Conservation (phyloP, 257 asterid genomes). For the Galeopsis tetrahit region DNA sequence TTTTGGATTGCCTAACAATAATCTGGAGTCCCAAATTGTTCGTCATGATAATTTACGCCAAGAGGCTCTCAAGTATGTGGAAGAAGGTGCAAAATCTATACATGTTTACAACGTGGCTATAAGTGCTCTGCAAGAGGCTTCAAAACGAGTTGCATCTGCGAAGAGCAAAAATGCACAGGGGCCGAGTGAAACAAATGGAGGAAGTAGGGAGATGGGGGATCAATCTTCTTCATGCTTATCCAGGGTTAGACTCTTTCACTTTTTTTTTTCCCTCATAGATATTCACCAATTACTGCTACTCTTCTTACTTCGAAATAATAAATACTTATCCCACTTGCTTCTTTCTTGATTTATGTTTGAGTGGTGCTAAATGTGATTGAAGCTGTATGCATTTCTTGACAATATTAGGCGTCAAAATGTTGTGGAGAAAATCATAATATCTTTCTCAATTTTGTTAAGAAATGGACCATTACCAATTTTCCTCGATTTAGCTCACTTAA, state of each 20-base stretch:
- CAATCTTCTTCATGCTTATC: constrained; percentile 59
- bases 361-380: constrained; percentile 4
- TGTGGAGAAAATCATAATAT: background rate
- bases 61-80: constrained; percentile 83
- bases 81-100: constrained; percentile 90
- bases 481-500: background rate
- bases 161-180: constrained; percentile 56
- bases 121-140: constrained; percentile 78
- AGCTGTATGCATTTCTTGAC: background rate
- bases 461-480: background rate
- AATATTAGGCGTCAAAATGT: constrained; percentile 12
- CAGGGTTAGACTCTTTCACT: constrained; percentile 54
- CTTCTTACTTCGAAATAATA: background rate
- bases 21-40: constrained; percentile 53
- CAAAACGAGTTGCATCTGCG: constrained; percentile 58
- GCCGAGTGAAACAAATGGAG: constrained; percentile 49
- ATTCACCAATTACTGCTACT: background rate
- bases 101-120: constrained; percentile 72
- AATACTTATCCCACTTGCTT: constrained; percentile 14
- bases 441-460: background rate
- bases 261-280: constrained; percentile 1
- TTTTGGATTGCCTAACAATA: constrained; percentile 40
- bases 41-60: constrained; percentile 65
- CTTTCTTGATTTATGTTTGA: constrained; percentile 1
- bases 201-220: constrained; percentile 44